These are phyloP conservation scores for Rosa rugosa DNA, from an alignment of 306 rosid species.

Conservation along the genomic window DNA sequence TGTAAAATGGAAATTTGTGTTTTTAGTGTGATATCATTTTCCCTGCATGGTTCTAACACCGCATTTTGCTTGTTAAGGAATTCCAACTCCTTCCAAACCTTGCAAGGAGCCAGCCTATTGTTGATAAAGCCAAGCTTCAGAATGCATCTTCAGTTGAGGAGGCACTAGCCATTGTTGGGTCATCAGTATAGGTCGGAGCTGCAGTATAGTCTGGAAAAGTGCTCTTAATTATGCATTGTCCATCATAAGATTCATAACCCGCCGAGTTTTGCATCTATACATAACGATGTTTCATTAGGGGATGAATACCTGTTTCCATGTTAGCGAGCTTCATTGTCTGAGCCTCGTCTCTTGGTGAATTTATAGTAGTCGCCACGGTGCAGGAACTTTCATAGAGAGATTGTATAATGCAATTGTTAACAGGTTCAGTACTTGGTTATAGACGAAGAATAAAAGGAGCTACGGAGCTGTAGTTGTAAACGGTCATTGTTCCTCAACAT, in stretches of 20 bases:
- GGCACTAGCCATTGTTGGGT: slow-evolving; percentile 67
- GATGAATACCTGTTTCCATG: slow-evolving; percentile 6
- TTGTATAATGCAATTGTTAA: not conserved
- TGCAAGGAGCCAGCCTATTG: slow-evolving; percentile 70
- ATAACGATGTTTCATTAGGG: not conserved
- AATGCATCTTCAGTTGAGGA: slow-evolving; percentile 79
- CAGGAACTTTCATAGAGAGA: not conserved
- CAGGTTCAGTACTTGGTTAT: slow-evolving; percentile 1
- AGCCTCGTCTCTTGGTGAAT: not conserved
- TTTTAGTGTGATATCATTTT: not conserved
- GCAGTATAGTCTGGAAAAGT: slow-evolving; percentile 26
- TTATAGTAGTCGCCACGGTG: not conserved
- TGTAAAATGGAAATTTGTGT: not conserved
- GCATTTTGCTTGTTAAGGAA: slow-evolving; percentile 46
- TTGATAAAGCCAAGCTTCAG: slow-evolving; percentile 76
- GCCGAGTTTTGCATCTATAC: slow-evolving; percentile 3
- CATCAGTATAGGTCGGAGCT: slow-evolving; percentile 46
- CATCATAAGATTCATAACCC: not conserved
- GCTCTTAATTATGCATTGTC: not conserved
- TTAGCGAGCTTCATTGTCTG: not conserved
- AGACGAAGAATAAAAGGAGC: not conserved
- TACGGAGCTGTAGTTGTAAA: not conserved
- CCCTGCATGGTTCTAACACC: not conserved
- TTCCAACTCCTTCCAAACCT: slow-evolving; percentile 87
- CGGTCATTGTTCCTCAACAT: not conserved